Evolutionary conservation across 331 rosid genomes (phyloP).

Genomic region (Telfairia occidentalis): DNA sequence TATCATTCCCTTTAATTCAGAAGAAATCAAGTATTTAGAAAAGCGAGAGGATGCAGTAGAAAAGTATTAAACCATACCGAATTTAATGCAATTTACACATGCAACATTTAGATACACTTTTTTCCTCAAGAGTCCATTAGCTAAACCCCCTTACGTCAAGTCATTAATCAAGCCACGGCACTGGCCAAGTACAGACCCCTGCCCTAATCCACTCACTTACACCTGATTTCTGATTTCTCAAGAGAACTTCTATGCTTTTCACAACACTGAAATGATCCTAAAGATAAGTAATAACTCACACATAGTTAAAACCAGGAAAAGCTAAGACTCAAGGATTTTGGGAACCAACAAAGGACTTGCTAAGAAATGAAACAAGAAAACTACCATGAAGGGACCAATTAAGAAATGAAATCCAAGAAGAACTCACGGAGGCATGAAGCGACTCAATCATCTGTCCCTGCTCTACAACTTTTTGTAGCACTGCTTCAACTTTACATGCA

Average conservation of each 20-base stretch:
- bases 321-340: neutral
- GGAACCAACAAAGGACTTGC: neutral
- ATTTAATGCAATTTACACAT: neutral
- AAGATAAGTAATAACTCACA: neutral
- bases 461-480: slow-evolving; percentile 79
- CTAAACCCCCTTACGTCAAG: neutral
- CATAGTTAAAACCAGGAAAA: neutral
- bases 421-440: slow-evolving; percentile 79
- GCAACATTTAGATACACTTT: neutral
- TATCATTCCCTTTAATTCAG: neutral
- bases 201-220: neutral
- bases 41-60: neutral
- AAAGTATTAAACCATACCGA: neutral
- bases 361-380: neutral
- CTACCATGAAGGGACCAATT: slow-evolving; percentile 1
- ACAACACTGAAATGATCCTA: neutral
- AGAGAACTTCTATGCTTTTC: neutral
- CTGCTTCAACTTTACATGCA: slow-evolving; percentile 70
- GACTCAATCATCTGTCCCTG: slow-evolving; percentile 91
- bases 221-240: neutral
- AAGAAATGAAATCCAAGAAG: neutral
- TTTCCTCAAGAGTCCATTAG: neutral
- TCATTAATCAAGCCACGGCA: neutral
- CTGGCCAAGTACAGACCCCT: neutral
- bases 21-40: neutral